phyloP scores from a whole-genome alignment of 164 flowering plant species.

The Vitis rupestris region DNA sequence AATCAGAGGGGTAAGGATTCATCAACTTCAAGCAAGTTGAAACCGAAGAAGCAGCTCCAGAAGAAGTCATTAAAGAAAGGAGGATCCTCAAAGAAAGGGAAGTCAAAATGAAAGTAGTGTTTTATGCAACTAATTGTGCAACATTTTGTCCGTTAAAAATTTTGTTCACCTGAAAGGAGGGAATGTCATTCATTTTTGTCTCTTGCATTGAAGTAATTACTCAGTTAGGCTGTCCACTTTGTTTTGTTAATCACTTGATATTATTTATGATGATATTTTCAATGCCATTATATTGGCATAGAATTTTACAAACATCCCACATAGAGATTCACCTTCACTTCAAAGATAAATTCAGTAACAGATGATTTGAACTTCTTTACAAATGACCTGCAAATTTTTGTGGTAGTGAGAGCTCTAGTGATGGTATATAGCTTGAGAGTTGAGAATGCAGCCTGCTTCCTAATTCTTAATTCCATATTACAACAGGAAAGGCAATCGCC shows the following conservation, averaged over 20 bases:
- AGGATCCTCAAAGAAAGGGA: conserved; percentile 32
- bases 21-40: conserved; percentile 52
- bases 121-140: too few relatives aligned
- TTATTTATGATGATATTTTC: too few relatives aligned
- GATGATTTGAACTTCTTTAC: conserved; percentile 1
- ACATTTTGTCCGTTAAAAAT: too few relatives aligned
- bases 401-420: background rate
- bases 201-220: too few relatives aligned
- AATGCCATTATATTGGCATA: too few relatives aligned
- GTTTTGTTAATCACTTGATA: too few relatives aligned
- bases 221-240: too few relatives aligned
- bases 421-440: background rate
- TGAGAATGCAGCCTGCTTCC: background rate
- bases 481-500: background rate
- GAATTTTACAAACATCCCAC: too few relatives aligned
- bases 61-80: conserved; percentile 39
- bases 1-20: conserved; percentile 36
- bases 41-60: conserved; percentile 41
- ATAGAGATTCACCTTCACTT: too few relatives aligned
- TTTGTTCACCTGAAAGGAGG: too few relatives aligned
- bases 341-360: background rate
- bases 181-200: too few relatives aligned
- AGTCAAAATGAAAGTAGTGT: conserved; percentile 8
- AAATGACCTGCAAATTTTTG: background rate
- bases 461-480: background rate